Evolutionary conservation across 83 land plant genomes (phyloP).

Genomic region (Picea engelmannii): DNA sequence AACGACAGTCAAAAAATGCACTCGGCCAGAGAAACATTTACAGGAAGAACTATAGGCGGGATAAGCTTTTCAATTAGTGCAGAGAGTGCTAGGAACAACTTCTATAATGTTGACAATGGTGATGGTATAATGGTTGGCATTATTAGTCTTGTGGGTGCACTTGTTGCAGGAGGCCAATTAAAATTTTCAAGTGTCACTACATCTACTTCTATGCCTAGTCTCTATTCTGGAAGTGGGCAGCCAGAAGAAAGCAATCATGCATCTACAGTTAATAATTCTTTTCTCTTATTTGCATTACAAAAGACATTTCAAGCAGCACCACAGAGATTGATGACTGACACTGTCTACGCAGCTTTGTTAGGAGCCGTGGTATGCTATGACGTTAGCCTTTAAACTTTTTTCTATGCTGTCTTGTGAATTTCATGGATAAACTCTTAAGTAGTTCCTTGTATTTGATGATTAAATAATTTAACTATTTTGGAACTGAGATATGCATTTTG

Average conservation of each 20-base stretch:
- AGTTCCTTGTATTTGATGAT: neutral
- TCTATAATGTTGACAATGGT: slow-evolving; percentile 76
- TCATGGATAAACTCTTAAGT: neutral
- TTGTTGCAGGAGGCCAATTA: slow-evolving; percentile 72
- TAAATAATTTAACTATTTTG: neutral
- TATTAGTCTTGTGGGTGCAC: slow-evolving; percentile 83
- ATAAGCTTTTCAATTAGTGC: slow-evolving; percentile 86
- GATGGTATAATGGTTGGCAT: slow-evolving; percentile 93
- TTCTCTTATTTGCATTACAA: slow-evolving; percentile 89
- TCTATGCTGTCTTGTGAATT: neutral
- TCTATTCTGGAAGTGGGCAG: slow-evolving; percentile 29
- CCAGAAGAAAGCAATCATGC: slow-evolving; percentile 47
- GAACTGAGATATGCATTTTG: neutral
- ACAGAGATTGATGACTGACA: slow-evolving; percentile 75
- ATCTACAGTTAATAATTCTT: slow-evolving; percentile 64
- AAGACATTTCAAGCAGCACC: slow-evolving; percentile 96
- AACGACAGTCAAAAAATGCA: no score
- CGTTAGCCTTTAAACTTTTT: slow-evolving; percentile 14
- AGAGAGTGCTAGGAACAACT: slow-evolving; percentile 89
- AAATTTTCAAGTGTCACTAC: slow-evolving; percentile 38
- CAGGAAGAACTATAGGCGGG: slow-evolving; percentile 79
- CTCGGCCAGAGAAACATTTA: slow-evolving; percentile 45
- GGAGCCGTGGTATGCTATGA: slow-evolving; percentile 73
- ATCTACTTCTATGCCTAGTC: slow-evolving; percentile 23
- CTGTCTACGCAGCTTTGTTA: slow-evolving; percentile 73